Evolutionary conservation across 1,139 yeast species (phyloP).

Genomic region (Candida tunisiensis): DNA sequence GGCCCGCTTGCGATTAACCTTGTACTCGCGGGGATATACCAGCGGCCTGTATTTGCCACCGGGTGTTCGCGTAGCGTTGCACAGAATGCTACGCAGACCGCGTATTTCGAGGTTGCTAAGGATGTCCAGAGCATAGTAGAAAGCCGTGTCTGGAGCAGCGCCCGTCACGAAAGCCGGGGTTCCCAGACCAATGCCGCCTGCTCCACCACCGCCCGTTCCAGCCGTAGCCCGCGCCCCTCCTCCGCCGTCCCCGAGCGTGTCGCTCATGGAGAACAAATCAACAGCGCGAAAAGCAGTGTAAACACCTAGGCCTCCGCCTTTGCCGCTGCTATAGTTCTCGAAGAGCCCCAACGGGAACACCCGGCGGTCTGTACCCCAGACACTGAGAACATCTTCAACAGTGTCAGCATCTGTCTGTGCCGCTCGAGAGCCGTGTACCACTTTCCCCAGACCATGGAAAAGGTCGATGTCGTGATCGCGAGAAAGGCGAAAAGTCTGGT

Average conservation of each 20-base stretch:
- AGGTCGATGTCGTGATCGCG: slow-evolving; percentile 16
- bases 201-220: too few species aligned
- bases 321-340: slow-evolving; percentile 19
- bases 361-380: slow-evolving; percentile 12
- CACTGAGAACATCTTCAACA: slow-evolving; percentile 11
- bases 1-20: slow-evolving; percentile 4
- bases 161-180: too few species aligned
- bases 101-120: background rate
- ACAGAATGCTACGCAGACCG: background rate
- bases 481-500: slow-evolving; percentile 2
- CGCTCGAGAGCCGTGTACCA: slow-evolving; percentile 14
- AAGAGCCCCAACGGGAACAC: slow-evolving; percentile 14
- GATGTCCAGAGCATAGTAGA: too few species aligned
- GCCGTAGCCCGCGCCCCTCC: too few species aligned
- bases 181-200: too few species aligned
- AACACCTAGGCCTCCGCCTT: slow-evolving; percentile 9
- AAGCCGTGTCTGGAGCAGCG: too few species aligned
- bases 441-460: slow-evolving; percentile 25
- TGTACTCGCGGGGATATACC: slow-evolving; percentile 8
- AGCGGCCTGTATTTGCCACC: slow-evolving; percentile 4
- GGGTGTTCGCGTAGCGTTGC: background rate
- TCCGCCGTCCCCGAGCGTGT: slow-evolving; percentile 1
- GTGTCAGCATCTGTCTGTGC: slow-evolving; percentile 6
- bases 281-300: slow-evolving; percentile 8
- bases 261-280: slow-evolving; percentile 12